Evolutionary conservation across 2,329 filamentous ascomycete genomes (phyloP).

Genomic region (Coniochaeta ligniaria): DNA sequence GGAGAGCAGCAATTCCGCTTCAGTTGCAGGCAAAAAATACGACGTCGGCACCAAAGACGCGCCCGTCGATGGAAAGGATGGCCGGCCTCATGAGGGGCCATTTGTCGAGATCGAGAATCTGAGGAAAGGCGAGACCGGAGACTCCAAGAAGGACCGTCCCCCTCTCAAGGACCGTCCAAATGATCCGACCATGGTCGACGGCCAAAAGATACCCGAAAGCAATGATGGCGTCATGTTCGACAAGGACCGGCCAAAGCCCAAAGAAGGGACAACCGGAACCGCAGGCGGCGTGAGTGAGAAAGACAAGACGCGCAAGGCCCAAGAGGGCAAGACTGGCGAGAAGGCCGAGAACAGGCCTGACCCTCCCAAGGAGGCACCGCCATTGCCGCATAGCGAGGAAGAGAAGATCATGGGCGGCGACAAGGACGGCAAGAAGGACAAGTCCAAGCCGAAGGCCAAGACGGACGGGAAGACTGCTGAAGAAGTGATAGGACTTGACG

Average conservation of each 20-base stretch:
- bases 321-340: constrained; percentile 58
- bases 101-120: constrained; percentile 52
- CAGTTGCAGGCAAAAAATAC: constrained; percentile 22
- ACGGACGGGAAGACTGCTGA: constrained; percentile 27
- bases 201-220: constrained; percentile 53
- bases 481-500: constrained; percentile 48
- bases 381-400: constrained; percentile 73
- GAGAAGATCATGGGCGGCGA: constrained; percentile 53
- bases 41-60: constrained; percentile 59
- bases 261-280: constrained; percentile 80
- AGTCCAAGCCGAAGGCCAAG: constrained; percentile 31
- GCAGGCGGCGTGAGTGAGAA: constrained; percentile 87
- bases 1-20: neutral
- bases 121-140: constrained; percentile 23
- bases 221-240: constrained; percentile 93
- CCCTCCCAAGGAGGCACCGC: constrained; percentile 77
- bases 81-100: constrained; percentile 86
- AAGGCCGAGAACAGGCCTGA: constrained; percentile 70
- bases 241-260: constrained; percentile 65
- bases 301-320: constrained; percentile 64
- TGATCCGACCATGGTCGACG: constrained; percentile 48
- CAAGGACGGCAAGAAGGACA: constrained; percentile 29
- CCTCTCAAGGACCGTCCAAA: constrained; percentile 40
- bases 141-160: constrained; percentile 30
- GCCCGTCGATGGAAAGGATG: constrained; percentile 87